Evolutionary conservation across 768 basidiomycete genomes (phyloP).

Genomic region (Russula foetens): DNA sequence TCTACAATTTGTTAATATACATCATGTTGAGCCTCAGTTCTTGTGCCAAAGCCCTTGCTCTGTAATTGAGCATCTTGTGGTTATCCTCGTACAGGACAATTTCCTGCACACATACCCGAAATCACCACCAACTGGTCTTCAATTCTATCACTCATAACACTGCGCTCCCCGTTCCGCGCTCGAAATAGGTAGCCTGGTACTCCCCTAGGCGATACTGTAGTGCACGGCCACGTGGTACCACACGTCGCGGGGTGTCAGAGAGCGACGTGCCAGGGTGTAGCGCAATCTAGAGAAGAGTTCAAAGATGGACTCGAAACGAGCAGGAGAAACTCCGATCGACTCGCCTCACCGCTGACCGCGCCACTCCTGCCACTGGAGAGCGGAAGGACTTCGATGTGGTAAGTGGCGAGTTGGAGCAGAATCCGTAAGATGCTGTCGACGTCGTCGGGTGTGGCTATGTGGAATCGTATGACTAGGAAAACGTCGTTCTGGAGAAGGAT

Average conservation of each 20-base stretch:
- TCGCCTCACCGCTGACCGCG: constrained; percentile 68
- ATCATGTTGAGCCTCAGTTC: too few relatives aligned
- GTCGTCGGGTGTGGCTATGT: constrained; percentile 43
- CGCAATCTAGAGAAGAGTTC: constrained; percentile 40
- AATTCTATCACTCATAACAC: constrained; percentile 55
- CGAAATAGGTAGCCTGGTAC: constrained; percentile 56
- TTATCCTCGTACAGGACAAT: too few relatives aligned
- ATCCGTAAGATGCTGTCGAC: constrained; percentile 52
- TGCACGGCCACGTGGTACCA: constrained; percentile 46
- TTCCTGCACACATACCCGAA: too few relatives aligned
- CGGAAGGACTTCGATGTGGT: constrained; percentile 65
- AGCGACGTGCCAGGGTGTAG: constrained; percentile 49
- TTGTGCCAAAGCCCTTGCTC: too few relatives aligned
- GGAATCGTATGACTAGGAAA: constrained; percentile 57
- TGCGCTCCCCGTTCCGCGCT: constrained; percentile 58
- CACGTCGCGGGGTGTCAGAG: constrained; percentile 27
- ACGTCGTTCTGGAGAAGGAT: constrained; percentile 36
- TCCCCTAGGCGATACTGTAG: constrained; percentile 70
- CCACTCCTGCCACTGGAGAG: constrained; percentile 71
- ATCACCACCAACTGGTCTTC: too few relatives aligned
- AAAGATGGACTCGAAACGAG: neutral
- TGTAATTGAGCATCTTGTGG: too few relatives aligned
- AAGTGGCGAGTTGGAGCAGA: constrained; percentile 54
- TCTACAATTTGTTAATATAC: too few relatives aligned
- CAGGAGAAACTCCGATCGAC: constrained; percentile 13